These are phyloP conservation scores for Claviceps maximensis DNA, from an alignment of 2,329 filamentous ascomycete genomes.

Conservation along the genomic window DNA sequence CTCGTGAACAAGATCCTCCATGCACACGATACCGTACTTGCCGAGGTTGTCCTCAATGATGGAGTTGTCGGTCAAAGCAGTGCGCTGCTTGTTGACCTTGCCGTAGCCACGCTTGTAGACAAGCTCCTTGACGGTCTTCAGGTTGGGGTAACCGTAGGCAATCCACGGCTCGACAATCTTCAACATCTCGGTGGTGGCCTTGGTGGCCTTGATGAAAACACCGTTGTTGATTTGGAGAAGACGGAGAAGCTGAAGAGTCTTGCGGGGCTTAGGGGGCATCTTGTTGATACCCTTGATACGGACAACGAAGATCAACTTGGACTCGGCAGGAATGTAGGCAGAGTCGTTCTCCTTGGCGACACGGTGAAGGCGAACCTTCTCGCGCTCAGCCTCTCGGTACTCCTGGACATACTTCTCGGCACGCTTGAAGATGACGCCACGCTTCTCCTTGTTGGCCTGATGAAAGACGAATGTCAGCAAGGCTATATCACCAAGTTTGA, in stretches of 20 bases:
- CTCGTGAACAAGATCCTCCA: constrained; percentile 99
- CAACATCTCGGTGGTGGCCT: constrained; percentile 94
- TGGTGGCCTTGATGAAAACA: constrained; percentile 94
- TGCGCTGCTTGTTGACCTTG: constrained; percentile 96
- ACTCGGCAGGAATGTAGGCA: constrained; percentile 89
- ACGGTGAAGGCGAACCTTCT: constrained; percentile 90
- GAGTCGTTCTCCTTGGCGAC: constrained; percentile 82
- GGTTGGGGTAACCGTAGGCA: constrained; percentile 98
- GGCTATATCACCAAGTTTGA: constrained; percentile 22
- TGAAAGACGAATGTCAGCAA: constrained; percentile 26
- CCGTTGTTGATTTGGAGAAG: constrained; percentile 99
- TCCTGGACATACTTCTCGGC: constrained; percentile 99
- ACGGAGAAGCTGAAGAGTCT: constrained; percentile 98
- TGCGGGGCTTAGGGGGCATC: constrained; percentile 99
- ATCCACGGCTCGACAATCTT: constrained; percentile 98
- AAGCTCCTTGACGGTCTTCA: constrained; percentile 97
- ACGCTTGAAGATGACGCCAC: constrained; percentile 97
- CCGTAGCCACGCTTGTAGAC: constrained; percentile 99
- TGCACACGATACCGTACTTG: constrained; percentile 98
- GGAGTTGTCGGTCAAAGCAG: constrained; percentile 92
- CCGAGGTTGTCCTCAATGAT: constrained; percentile 94
- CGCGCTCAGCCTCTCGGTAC: constrained; percentile 95
- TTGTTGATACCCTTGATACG: constrained; percentile 99
- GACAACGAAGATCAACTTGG: constrained; percentile 94
- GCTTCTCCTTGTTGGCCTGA: constrained; percentile 97